Evolutionary conservation across 179 eudicot species (phyloP), one percentile per base, ranked within the genome.

Genomic region (Carnegiea gigantea): DNA sequence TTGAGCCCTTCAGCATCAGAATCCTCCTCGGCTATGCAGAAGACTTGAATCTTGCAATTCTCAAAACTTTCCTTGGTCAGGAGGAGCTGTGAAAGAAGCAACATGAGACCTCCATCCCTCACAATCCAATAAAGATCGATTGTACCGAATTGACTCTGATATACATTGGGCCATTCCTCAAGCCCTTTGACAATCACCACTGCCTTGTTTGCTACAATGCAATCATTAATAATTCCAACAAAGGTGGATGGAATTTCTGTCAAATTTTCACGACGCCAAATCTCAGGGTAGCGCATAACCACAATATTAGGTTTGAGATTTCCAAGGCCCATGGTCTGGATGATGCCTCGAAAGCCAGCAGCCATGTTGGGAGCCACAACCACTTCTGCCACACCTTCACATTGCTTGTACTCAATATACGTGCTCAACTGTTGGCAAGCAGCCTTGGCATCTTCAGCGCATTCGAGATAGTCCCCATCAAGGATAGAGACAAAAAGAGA

Each of bases 361-460:
- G 98, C 91, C 99, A 96, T 96, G 81, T 83, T 86, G 3, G 99
- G 98, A 73, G 99, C 99, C 14, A 96, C 98, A 46, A 94, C 91
- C 49, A 96, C 95, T 86, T 96, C 99, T 1, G 98, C 99, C n/a
- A 96, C 99, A 40, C 98, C 99, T 90, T 96, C 99, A 73, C 97
- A 96, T 48, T 88, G 89, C 87, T 94, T 96, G 90, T 96, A 96
- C 51, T 96, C 99, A 9, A 96, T 94, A 80, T 91, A 96, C 2
- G 95, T 84, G 64, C 93, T 90, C 75, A 96, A 90, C 78, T 91
- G 92, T 83, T 90, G 88, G 83, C 97, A 89, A 73, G 98, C 98
- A 28, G 80, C 83, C 82, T 94, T 92, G 80, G 99, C 99, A 75
- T 96, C 98, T 87, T 96, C 97, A 14, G 99, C 98, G 81, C 92